Evolutionary conservation across 1,284 basidiomycete species (phyloP).

Genomic region (Melampsora americana): DNA sequence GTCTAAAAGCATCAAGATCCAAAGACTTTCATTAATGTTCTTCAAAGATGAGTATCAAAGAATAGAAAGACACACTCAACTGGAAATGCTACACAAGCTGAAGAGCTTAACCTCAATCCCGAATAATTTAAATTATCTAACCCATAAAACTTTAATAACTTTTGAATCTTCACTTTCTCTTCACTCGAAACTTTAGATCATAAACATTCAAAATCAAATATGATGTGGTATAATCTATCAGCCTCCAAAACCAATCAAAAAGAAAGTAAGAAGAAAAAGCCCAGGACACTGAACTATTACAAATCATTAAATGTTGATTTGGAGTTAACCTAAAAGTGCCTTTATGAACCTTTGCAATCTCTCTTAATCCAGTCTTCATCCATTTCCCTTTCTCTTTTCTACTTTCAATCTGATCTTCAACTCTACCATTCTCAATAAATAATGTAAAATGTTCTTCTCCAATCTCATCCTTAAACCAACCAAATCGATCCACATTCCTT

Average conservation of each 20-base stretch:
- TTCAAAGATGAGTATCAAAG: too few relatives aligned
- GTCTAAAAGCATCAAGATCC: constrained; percentile 58
- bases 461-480: constrained; percentile 83
- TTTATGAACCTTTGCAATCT: constrained; percentile 91
- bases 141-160: constrained; percentile 76
- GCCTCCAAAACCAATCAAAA: too few relatives aligned
- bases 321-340: constrained; percentile 86
- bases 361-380: constrained; percentile 81
- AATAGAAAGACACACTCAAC: too few relatives aligned
- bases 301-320: constrained; percentile 90
- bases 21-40: too few relatives aligned
- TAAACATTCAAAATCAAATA: too few relatives aligned
- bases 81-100: constrained; percentile 61
- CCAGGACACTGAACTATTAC: constrained; percentile 70
- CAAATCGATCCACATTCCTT: constrained; percentile 87
- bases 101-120: constrained; percentile 77
- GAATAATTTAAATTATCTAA: constrained; percentile 82
- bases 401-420: neutral
- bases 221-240: too few relatives aligned
- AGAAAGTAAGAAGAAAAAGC: constrained; percentile 62
- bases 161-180: neutral
- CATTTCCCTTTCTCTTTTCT: neutral
- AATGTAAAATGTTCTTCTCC: constrained; percentile 87
- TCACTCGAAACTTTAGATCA: neutral
- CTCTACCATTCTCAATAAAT: constrained; percentile 94